Conservation (phyloP, 2,329 filamentous ascomycete genomes). For the Cryphonectria parasitica region DNA sequence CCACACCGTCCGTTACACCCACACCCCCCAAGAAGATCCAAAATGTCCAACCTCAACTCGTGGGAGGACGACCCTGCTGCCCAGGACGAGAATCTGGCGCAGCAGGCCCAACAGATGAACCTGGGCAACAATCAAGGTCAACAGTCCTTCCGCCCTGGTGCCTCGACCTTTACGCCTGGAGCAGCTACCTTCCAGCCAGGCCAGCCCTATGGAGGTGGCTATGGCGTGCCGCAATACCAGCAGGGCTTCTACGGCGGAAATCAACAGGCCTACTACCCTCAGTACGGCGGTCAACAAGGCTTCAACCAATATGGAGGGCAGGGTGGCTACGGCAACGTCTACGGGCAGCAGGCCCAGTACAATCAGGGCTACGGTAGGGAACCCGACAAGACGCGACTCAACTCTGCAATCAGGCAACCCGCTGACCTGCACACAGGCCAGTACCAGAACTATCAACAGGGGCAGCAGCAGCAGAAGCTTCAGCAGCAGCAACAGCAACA, state of each 20-base stretch:
- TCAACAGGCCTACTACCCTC: slow-evolving; percentile 54
- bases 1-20: slow-evolving; percentile 1
- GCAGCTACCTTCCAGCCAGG: slow-evolving; percentile 74
- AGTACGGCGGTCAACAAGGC: slow-evolving; percentile 54
- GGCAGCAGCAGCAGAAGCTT: slow-evolving; percentile 49
- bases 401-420: background rate
- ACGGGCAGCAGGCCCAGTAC: slow-evolving; percentile 48
- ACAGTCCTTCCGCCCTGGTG: slow-evolving; percentile 67
- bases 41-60: slow-evolving; percentile 88
- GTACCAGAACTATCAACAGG: slow-evolving; percentile 54
- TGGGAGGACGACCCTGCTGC: slow-evolving; percentile 88
- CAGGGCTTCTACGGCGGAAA: slow-evolving; percentile 54
- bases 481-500: slow-evolving; percentile 47
- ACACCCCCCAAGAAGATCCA: slow-evolving; percentile 36
- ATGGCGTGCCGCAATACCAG: slow-evolving; percentile 59
- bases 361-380: slow-evolving; percentile 52
- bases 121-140: slow-evolving; percentile 59
- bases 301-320: slow-evolving; percentile 49
- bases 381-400: slow-evolving; percentile 31
- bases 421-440: slow-evolving; percentile 44
- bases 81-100: slow-evolving; percentile 77
- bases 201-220: slow-evolving; percentile 65
- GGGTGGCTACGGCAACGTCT: slow-evolving; percentile 41
- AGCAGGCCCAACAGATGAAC: slow-evolving; percentile 77
- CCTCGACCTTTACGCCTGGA: slow-evolving; percentile 73